Evolutionary conservation across 179 eudicot genomes (phyloP), one percentile per base, ranked within the genome.

Genomic region (Gypsophila paniculata): DNA sequence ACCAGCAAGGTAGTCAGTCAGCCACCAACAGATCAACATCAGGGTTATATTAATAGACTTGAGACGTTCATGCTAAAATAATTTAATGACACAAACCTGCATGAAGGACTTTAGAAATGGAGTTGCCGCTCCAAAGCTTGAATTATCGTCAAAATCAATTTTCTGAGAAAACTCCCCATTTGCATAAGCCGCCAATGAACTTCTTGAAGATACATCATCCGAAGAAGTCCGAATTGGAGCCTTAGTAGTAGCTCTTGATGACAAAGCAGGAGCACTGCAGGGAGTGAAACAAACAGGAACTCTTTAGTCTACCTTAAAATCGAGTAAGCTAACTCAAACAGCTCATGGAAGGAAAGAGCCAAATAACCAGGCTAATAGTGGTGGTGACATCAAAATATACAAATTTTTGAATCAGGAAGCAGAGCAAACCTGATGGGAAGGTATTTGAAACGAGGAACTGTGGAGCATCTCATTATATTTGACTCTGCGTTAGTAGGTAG

Each of bases 361-460:
- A 61, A 46, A 18, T 23, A 1, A 53, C 15, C 32, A 51, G 61
- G 59, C 32, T 34, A 53, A n/a, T 23, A n/a, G 15, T 22, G 13
- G 52, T 25, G 51, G 15, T 72, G 23, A 73, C 22, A 63, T 51
- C 7, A 21, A 8, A 48, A 62, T 55, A 14, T 53, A 63, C 29
- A 32, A 78, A 66, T 49, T 61, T 63, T 15, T 46, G 7, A 5
- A 6, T 39, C 39, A 49, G 74, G 65, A 69, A 82, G 5, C 52
- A 70, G 54, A 52, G 15, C 74, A 11, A 60, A 94, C 99, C 99
- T 94, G 87, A 94, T 91, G 64, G 99, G 99, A 75, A 94, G 97
- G 82, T 91, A 94, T 74, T 89, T 94, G 80, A 94, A 94, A 70
- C 99, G 92, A 72, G 99, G 97, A 77, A 94, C 90, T n/a, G 85